These are phyloP conservation scores for Talaromyces sp. DNA, from an alignment of 2,329 filamentous ascomycete genomes.

Conservation along the genomic window DNA sequence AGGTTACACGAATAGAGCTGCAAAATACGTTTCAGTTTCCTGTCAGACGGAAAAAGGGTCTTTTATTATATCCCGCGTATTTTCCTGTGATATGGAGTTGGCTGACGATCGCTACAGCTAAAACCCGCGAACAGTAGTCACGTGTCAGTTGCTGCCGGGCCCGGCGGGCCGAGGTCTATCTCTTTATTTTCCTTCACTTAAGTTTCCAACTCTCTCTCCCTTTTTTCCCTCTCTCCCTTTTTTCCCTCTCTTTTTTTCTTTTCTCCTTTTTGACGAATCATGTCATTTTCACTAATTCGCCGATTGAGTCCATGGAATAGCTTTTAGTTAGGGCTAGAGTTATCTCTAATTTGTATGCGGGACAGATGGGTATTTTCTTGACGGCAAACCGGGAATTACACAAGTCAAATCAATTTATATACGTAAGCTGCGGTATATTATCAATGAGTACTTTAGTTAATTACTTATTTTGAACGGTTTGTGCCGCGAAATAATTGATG, in stretches of 20 bases:
- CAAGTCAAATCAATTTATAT: not conserved
- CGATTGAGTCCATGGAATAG: too few species aligned
- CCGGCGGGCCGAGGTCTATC: too few species aligned
- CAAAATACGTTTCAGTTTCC: not conserved
- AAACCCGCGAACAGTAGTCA: not conserved
- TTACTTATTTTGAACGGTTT: too few species aligned
- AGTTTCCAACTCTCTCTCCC: too few species aligned
- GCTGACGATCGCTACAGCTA: not conserved
- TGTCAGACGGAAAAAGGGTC: not conserved
- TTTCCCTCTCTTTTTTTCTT: not conserved
- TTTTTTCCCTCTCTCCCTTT: too few species aligned
- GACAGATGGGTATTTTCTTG: not conserved
- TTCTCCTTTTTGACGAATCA: not conserved
- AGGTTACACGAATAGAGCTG: not conserved
- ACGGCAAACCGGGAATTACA: not conserved
- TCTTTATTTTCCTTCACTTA: too few species aligned
- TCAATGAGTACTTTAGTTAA: not conserved
- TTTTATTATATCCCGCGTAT: not conserved
- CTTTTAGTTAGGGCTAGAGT: not conserved
- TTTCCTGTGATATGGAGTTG: not conserved
- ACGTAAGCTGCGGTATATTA: not conserved
- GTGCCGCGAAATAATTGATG: too few species aligned
- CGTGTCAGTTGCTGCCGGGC: not conserved
- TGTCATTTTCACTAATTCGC: too few species aligned
- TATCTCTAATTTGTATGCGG: too few species aligned